A percentile compares a stretch with the other conserved stretches of the same genome.
Evolutionary conservation across 2,329 filamentous ascomycete species (phyloP).

Genomic region (Fusarium sp.): DNA sequence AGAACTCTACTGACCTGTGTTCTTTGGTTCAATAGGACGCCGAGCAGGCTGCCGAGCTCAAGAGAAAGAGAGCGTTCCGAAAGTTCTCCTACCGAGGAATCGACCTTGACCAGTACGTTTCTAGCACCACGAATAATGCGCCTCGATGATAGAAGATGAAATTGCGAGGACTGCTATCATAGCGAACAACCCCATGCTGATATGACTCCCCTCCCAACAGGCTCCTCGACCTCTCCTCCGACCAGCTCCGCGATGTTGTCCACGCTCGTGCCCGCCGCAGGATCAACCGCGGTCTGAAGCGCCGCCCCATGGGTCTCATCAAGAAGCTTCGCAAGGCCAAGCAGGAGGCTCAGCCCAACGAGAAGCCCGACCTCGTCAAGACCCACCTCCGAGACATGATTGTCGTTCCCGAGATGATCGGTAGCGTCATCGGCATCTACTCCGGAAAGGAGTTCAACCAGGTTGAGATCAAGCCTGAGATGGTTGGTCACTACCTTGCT

Average conservation of each 20-base stretch:
- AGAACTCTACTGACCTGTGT: constrained; percentile 49
- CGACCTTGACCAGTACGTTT: constrained; percentile 96
- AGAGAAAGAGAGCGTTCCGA: constrained; percentile 99
- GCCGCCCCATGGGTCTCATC: constrained; percentile 99
- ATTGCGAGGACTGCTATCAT: constrained; percentile 11
- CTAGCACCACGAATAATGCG: constrained; percentile 46
- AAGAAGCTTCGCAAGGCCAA: constrained; percentile 99
- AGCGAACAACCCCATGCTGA: constrained; percentile 39
- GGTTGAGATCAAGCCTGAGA: constrained; percentile 99
- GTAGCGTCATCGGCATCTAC: constrained; percentile 98
- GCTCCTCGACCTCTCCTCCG: constrained; percentile 98
- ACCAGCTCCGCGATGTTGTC: constrained; percentile 99
- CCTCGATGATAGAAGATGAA: constrained; percentile 34
- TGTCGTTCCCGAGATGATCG: constrained; percentile 99
- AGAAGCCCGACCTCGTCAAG: constrained; percentile 99
- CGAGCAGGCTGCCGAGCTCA: constrained; percentile 98
- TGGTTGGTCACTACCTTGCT: constrained; percentile 99
- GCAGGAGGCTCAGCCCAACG: constrained; percentile 98
- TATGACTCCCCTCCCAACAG: constrained; percentile 61
- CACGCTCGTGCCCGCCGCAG: constrained; percentile 98
- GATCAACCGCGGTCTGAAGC: constrained; percentile 99
- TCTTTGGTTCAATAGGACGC: constrained; percentile 74
- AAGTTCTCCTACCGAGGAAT: constrained; percentile 99
- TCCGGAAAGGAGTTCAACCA: constrained; percentile 99
- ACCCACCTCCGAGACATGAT: constrained; percentile 99